These are phyloP conservation scores for Tetraselmis chui DNA, from an alignment of 139 green algal genomes.

Conservation along the genomic window DNA sequence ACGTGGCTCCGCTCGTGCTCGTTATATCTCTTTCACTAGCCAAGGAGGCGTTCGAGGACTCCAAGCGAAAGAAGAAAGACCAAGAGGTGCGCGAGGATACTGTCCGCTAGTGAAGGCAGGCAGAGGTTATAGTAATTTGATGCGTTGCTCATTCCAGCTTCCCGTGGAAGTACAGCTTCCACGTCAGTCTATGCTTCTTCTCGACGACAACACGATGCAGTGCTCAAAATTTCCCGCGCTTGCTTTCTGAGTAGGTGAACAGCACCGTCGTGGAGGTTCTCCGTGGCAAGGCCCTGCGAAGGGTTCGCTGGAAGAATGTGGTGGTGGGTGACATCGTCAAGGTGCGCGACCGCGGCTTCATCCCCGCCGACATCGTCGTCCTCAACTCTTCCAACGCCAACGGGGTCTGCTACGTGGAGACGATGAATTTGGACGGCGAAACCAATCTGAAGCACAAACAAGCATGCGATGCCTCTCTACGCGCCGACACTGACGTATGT, in stretches of 20 bases:
- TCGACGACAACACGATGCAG: no score
- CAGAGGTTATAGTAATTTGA: background rate
- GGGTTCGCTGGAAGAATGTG: slow-evolving; percentile 7
- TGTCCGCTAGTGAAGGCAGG: slow-evolving; percentile 9
- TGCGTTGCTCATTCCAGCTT: background rate
- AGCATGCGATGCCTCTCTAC: slow-evolving; percentile 51
- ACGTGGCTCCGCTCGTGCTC: slow-evolving; percentile 26
- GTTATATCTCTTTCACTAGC: slow-evolving; percentile 51
- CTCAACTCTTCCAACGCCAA: background rate
- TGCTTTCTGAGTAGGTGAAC: no score
- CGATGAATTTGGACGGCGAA: slow-evolving; percentile 20
- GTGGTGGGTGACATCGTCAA: slow-evolving; percentile 19
- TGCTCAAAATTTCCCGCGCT: no score
- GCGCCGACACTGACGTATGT: background rate
- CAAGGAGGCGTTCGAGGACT: slow-evolving; percentile 35
- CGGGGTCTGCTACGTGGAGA: slow-evolving; percentile 18
- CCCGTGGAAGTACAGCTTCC: no score
- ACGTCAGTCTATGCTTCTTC: no score
- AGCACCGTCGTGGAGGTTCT: slow-evolving; percentile 3
- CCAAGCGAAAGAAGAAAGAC: slow-evolving; percentile 29
- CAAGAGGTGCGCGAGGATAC: no score
- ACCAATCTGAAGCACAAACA: slow-evolving; percentile 21
- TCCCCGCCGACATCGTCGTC: slow-evolving; percentile 16
- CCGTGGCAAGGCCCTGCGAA: background rate
- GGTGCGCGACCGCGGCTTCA: slow-evolving; percentile 11